These are phyloP conservation scores for Trichoderma brevicompactum DNA, from an alignment of 2,329 filamentous ascomycete species.

Conservation along the genomic window DNA sequence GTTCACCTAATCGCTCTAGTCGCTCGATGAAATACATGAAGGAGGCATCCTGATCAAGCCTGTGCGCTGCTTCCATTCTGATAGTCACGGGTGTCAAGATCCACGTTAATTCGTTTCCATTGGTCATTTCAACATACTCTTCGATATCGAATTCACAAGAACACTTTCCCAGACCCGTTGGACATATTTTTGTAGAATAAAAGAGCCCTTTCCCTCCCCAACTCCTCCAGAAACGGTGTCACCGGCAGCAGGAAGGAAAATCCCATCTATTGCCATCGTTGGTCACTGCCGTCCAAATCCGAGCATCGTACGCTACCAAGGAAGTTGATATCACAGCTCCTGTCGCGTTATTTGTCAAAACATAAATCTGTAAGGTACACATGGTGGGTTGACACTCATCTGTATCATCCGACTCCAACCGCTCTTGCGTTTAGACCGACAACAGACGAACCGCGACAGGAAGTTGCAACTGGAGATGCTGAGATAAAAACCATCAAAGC, in stretches of 20 bases:
- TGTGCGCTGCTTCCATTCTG: too few species aligned
- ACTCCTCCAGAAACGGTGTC: background rate
- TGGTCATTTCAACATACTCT: too few species aligned
- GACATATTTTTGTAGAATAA: too few species aligned
- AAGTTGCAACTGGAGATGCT: background rate
- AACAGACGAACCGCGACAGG: background rate
- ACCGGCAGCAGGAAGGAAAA: constrained; percentile 7
- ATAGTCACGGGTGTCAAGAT: too few species aligned
- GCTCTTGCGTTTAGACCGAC: background rate
- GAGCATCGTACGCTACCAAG: background rate
- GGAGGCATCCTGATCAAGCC: background rate
- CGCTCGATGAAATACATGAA: background rate
- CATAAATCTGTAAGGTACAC: background rate
- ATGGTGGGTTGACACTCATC: background rate
- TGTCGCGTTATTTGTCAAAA: background rate
- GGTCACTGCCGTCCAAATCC: background rate
- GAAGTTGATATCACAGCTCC: background rate
- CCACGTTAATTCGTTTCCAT: too few species aligned
- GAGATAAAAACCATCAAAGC: background rate
- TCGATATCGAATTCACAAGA: too few species aligned
- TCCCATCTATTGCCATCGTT: constrained; percentile 1
- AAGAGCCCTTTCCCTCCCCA: too few species aligned
- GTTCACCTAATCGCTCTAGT: background rate
- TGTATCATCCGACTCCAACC: background rate
- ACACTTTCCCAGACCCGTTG: too few species aligned